Evolutionary conservation across 108 stramenopile genomes (phyloP), one percentile per base, ranked within the genome.

Genomic region (Thalassiosira profunda): DNA sequence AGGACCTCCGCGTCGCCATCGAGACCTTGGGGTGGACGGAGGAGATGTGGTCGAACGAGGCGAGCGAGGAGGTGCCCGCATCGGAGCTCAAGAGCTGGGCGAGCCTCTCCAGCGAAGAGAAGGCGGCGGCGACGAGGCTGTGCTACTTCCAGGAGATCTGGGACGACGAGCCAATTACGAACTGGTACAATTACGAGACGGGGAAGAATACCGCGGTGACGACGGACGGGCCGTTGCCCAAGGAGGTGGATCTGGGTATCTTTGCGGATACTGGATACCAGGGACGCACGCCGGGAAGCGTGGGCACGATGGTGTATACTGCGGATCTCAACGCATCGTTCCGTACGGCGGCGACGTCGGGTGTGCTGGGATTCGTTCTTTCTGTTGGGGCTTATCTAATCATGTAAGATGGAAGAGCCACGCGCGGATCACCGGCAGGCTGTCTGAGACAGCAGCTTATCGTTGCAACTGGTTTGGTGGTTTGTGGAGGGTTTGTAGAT

Each of bases 131-230:
- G 1, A 57, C 58, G 2, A 58, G 68, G 30, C 49, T 84, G 7
- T 84, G 83, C 23, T 84, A 77, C 59, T 84, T 84, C 38, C 23
- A 76, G 44, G 70, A 80, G 61, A 76, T 31, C 58, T 84, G 83
- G 83, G 68, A 84, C 33, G 6, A n/a, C n/a, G n/a, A n/a, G n/a
- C n/a, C n/a, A n/a, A n/a, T n/a, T n/a, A n/a, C n/a, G n/a, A 41
- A 34, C 15, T 74, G 44, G 34, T 74, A 52, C 18, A 65, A 74
- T 56, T 62, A 43, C 17, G 35, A 18, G 3, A 34, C 42, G 11
- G 54, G 54, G n/a, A 35, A 44, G 40, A 54, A 51, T 3, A 63
- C 40, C 31, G 75, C 67, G 4, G 43, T 76, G 9, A 58, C 60
- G 12, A 36, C 41, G 18, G 65, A 67, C 21, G 51, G 37, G 23